Percentiles rank a stretch among this genome's conserved stretches.
phyloP scores from a whole-genome alignment of 1,284 basidiomycete species.

The Ganoderma lucidum region DNA sequence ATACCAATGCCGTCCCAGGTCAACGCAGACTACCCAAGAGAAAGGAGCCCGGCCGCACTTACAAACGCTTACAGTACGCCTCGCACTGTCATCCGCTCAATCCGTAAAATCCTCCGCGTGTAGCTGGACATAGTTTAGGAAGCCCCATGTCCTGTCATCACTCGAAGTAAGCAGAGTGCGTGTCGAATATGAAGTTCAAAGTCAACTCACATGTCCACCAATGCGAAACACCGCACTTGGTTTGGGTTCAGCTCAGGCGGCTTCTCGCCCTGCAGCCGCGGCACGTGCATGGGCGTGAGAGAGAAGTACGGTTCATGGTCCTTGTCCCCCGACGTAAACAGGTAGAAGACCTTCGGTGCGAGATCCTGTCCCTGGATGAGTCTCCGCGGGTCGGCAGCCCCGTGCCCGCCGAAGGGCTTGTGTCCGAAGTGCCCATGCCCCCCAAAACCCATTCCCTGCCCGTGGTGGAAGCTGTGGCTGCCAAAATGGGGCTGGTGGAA shows the following conservation, averaged over 20 bases:
- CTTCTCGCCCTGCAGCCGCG: slow-evolving; percentile 21
- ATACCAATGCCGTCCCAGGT: background rate
- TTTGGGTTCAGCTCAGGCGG: slow-evolving; percentile 26
- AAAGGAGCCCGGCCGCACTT: background rate
- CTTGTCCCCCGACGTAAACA: slow-evolving; percentile 37
- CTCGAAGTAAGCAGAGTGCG: background rate
- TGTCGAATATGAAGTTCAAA: background rate
- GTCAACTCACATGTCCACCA: slow-evolving; percentile 30
- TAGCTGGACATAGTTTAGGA: slow-evolving; percentile 41
- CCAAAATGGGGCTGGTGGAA: slow-evolving; percentile 6
- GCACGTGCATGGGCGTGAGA: slow-evolving; percentile 33
- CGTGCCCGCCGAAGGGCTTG: slow-evolving; percentile 17
- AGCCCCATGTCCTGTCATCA: slow-evolving; percentile 34
- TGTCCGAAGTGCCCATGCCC: slow-evolving; percentile 11
- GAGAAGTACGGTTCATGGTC: slow-evolving; percentile 34
- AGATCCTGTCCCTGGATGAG: slow-evolving; percentile 30
- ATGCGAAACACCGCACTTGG: slow-evolving; percentile 28
- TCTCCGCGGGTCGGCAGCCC: slow-evolving; percentile 3
- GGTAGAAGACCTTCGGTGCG: slow-evolving; percentile 34
- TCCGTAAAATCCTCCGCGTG: slow-evolving; percentile 39
- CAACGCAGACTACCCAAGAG: background rate
- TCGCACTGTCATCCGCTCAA: background rate
- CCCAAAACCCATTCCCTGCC: slow-evolving; percentile 6
- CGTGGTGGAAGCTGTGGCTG: slow-evolving; percentile 7
- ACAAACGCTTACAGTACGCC: background rate